Conservation (phyloP, 1,284 basidiomycete species). For the Sanghuangporus baumii region DNA sequence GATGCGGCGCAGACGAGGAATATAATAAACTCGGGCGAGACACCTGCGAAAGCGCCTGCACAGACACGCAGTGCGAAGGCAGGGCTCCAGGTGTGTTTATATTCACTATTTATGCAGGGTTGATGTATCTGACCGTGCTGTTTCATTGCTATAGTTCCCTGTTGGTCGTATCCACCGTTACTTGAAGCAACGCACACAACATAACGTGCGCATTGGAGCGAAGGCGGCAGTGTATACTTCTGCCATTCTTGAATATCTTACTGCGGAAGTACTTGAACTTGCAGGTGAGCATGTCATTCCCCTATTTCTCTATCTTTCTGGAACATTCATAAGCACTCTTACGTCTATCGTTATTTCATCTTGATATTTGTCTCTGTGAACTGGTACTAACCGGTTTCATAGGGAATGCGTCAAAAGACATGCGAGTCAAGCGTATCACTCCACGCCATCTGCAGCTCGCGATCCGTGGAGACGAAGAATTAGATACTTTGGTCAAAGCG, state of each 20-base stretch:
- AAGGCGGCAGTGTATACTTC: slow-evolving; percentile 92
- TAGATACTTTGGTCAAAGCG: slow-evolving; percentile 68
- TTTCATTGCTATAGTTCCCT: slow-evolving; percentile 5
- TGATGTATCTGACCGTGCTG: neutral
- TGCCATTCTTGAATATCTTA: slow-evolving; percentile 87
- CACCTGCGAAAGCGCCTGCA: slow-evolving; percentile 37
- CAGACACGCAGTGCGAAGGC: slow-evolving; percentile 79
- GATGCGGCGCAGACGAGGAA: slow-evolving; percentile 26
- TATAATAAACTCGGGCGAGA: slow-evolving; percentile 27
- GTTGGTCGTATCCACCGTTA: slow-evolving; percentile 90
- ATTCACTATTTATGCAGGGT: neutral
- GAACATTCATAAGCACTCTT: neutral
- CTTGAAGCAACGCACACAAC: slow-evolving; percentile 88
- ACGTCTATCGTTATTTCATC: neutral
- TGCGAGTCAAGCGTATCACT: slow-evolving; percentile 94
- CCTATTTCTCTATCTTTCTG: neutral
- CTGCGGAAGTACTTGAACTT: slow-evolving; percentile 86
- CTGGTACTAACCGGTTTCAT: neutral
- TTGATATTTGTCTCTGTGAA: neutral
- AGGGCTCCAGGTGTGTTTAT: slow-evolving; percentile 67
- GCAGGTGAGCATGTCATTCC: slow-evolving; percentile 50
- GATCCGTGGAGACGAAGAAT: slow-evolving; percentile 94
- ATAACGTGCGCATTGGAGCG: slow-evolving; percentile 89
- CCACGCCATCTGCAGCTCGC: slow-evolving; percentile 91
- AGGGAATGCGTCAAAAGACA: slow-evolving; percentile 97